A percentile compares a stretch with the other conserved stretches of the same genome.
Evolutionary conservation across 768 basidiomycete species (phyloP).

Genomic region (Rhodotorula babjevae): DNA sequence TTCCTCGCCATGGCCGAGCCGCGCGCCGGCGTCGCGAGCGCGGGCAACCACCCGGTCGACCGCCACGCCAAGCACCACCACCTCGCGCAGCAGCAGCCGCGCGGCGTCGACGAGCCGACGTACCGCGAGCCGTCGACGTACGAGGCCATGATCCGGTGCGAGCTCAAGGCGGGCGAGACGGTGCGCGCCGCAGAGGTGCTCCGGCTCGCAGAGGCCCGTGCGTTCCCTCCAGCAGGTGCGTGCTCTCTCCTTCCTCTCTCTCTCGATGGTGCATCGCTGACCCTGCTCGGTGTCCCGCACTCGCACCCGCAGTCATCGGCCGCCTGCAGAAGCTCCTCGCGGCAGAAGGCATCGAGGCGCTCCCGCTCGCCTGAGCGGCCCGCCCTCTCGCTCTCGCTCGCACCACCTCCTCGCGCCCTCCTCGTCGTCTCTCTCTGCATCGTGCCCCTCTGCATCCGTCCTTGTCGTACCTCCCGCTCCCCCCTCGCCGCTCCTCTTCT

Average conservation of each 20-base stretch:
- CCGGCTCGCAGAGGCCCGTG: slow-evolving; percentile 45
- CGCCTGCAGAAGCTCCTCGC: slow-evolving; percentile 26
- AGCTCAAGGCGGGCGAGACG: slow-evolving; percentile 71
- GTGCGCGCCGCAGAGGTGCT: slow-evolving; percentile 65
- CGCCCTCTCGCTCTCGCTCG: not conserved
- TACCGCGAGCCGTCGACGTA: slow-evolving; percentile 91
- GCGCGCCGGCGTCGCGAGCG: slow-evolving; percentile 74
- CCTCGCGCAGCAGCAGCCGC: slow-evolving; percentile 1
- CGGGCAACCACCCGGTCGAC: slow-evolving; percentile 78
- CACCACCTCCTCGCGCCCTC: not conserved
- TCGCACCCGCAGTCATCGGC: slow-evolving; percentile 13
- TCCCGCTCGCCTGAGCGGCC: not conserved
- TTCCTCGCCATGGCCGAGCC: slow-evolving; percentile 81
- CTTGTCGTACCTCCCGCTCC: not conserved
- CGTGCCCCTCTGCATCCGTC: not conserved
- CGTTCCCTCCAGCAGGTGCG: slow-evolving; percentile 41
- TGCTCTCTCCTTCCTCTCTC: not conserved
- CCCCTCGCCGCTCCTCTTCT: not conserved
- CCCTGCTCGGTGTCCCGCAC: not conserved
- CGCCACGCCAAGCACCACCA: slow-evolving; percentile 46
- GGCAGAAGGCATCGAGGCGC: slow-evolving; percentile 24
- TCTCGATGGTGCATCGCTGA: not conserved
- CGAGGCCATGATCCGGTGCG: slow-evolving; percentile 92
- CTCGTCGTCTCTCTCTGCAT: not conserved
- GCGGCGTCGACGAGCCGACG: slow-evolving; percentile 53